Percentiles rank a stretch among this genome's conserved stretches.
These are phyloP conservation scores for Podospora fimiseda DNA, from an alignment of 495 filamentous ascomycete species.

Conservation along the genomic window DNA sequence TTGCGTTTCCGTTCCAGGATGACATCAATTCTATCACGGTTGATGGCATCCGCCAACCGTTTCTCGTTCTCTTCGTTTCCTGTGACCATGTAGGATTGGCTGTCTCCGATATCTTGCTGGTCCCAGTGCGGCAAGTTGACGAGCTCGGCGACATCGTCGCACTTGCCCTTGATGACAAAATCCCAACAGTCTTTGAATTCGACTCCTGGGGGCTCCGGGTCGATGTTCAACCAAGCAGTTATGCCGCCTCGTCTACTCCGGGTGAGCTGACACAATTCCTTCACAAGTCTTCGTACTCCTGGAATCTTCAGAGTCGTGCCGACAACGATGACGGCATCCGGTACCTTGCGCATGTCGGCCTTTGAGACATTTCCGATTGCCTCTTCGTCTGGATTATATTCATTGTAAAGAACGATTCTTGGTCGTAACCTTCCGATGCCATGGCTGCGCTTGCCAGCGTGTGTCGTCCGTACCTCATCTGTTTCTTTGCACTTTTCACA, in stretches of 20 bases:
- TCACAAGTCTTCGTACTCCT: constrained; percentile 79
- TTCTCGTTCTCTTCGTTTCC: constrained; percentile 36
- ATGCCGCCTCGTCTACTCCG: constrained; percentile 78
- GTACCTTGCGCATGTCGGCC: constrained; percentile 74
- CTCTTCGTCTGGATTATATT: constrained; percentile 91
- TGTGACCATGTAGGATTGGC: constrained; percentile 31
- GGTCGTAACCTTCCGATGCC: constrained; percentile 87
- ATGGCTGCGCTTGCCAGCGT: constrained; percentile 84
- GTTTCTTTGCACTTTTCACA: constrained; percentile 69
- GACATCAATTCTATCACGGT: constrained; percentile 34
- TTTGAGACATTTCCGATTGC: constrained; percentile 87
- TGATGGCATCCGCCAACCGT: constrained; percentile 23
- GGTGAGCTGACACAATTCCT: constrained; percentile 80
- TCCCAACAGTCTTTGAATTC: constrained; percentile 93
- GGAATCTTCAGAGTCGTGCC: constrained; percentile 94
- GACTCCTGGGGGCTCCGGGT: constrained; percentile 68
- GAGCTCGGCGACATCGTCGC: constrained; percentile 76
- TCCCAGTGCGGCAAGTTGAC: constrained; percentile 73
- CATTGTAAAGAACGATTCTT: constrained; percentile 94
- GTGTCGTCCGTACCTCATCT: constrained; percentile 67
- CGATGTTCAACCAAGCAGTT: constrained; percentile 90
- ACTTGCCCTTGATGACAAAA: constrained; percentile 76
- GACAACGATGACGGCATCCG: constrained; percentile 89
- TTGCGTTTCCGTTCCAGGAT: constrained; percentile 29
- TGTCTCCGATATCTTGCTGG: constrained; percentile 44